Conservation (phyloP, 202 grass and related monocot species). For the Zoysia matrella region DNA sequence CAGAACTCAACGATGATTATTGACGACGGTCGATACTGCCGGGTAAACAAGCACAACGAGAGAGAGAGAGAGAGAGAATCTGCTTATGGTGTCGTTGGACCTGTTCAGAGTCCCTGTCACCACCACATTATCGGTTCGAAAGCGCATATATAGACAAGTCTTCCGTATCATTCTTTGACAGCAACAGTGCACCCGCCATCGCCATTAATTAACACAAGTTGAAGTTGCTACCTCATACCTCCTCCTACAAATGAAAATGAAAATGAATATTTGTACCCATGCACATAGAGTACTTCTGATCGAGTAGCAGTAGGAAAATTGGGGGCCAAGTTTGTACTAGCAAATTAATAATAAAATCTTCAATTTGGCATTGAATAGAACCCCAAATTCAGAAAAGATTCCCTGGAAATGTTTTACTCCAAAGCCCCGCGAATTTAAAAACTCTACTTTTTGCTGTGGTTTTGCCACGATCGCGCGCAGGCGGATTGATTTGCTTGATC, state of each 20-base stretch:
- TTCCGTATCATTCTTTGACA: conserved; percentile 50
- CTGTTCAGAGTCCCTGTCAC: conserved; percentile 23
- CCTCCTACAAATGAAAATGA: too few relatives aligned
- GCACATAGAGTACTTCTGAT: too few relatives aligned
- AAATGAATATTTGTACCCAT: too few relatives aligned
- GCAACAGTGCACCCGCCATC: conserved; percentile 42
- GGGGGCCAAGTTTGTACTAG: conserved; percentile 36
- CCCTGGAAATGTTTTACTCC: conserved; percentile 62
- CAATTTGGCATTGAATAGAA: conserved; percentile 17
- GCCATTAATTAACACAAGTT: neutral
- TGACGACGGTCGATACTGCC: too few relatives aligned
- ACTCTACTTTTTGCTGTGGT: neutral
- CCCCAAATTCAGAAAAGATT: conserved; percentile 19
- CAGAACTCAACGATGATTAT: too few relatives aligned
- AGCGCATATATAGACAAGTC: conserved; percentile 18
- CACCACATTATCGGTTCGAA: conserved; percentile 24
- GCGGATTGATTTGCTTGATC: conserved; percentile 47
- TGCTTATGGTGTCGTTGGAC: conserved; percentile 22
- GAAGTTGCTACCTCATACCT: too few relatives aligned
- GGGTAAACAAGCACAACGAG: too few relatives aligned
- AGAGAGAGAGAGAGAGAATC: conserved; percentile 19
- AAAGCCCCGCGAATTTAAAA: conserved; percentile 33
- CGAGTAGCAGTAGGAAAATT: conserved; percentile 6
- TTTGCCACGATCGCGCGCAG: conserved; percentile 25
- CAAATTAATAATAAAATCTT: neutral